Evolutionary conservation across 2,329 filamentous ascomycete genomes (phyloP).

Genomic region (Botrytis paeoniae): DNA sequence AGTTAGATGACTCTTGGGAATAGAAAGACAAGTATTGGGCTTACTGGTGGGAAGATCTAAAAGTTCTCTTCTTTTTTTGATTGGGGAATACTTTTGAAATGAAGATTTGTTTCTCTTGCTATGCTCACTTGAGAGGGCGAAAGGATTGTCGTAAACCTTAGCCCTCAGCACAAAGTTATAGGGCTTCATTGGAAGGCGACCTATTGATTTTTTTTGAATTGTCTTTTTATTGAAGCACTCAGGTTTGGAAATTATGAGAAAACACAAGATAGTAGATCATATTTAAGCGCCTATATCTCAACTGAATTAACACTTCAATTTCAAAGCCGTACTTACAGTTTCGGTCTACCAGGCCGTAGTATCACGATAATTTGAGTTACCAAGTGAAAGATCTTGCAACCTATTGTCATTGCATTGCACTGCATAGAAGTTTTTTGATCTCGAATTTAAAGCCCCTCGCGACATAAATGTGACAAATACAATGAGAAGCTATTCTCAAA

Average conservation of each 20-base stretch:
- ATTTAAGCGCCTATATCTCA: rapidly evolving
- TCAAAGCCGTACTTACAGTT: neutral
- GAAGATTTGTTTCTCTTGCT: neutral
- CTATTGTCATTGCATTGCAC: neutral
- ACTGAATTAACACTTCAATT: rapidly evolving
- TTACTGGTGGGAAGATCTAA: neutral
- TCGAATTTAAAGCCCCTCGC: rapidly evolving
- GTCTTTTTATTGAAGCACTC: rapidly evolving
- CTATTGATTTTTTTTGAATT: neutral
- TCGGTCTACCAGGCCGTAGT: neutral
- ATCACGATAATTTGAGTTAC: neutral
- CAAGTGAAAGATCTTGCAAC: neutral
- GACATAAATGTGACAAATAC: neutral
- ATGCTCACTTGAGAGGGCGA: neutral
- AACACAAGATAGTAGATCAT: neutral
- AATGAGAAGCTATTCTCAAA: neutral
- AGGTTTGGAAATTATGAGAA: neutral
- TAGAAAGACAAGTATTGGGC: no score
- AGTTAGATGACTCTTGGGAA: neutral
- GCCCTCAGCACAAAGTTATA: neutral
- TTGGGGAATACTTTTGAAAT: rapidly evolving
- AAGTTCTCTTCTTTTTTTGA: neutral
- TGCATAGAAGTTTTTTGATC: neutral
- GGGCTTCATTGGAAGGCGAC: neutral
- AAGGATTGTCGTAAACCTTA: neutral